Evolutionary conservation across 257 asterid species (phyloP), one percentile per base, ranked within the genome.

Genomic region (Petunia secreta): DNA sequence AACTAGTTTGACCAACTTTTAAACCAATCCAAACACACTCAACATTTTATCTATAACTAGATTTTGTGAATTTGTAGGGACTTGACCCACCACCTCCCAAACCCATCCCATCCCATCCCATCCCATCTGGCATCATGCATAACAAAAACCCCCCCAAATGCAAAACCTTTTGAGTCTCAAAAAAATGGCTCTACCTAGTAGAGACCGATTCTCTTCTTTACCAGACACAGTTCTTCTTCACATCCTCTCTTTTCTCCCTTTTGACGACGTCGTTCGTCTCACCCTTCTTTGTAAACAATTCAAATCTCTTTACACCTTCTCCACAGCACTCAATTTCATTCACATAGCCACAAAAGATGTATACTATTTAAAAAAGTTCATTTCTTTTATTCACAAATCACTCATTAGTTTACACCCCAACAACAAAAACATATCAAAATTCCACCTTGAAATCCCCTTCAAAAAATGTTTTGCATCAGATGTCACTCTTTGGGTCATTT

Each of bases 201-300:
- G 59, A 71, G 77, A 71, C 44, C 59, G 77, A 71, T 71, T 71
- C n/a, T 48, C 60, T 71, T 71, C 77, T 13, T 71, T 71, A 2
- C 77, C 77, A 0, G 60, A 71, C 4, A 16, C 77, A 10, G n/a
- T 48, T 71, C 59, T 71, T n/a, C 59, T 71, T 71, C 77, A 71
- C 25, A 71, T 71, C 10, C 77, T 71, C 59, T 71, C 77, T 8
- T 71, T 69, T 71, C 77, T 71, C 55, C 77, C 77, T 5, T 71
- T 71, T 25, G 77, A 71, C 25, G 77, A 71, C 3, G 77, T 71
- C 11, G 77, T 34, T 46, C 77, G 43, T 5, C 25, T 59, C 40
- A 46, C 25, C 60, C 77, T 4, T 50, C 77, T 71, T 40, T 48
- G 25, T 16, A 52, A 48, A 1, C 77, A 46, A 10, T 71, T 41